phyloP scores from a whole-genome alignment of 164 flowering plant species.

The Magnolia sinica region DNA sequence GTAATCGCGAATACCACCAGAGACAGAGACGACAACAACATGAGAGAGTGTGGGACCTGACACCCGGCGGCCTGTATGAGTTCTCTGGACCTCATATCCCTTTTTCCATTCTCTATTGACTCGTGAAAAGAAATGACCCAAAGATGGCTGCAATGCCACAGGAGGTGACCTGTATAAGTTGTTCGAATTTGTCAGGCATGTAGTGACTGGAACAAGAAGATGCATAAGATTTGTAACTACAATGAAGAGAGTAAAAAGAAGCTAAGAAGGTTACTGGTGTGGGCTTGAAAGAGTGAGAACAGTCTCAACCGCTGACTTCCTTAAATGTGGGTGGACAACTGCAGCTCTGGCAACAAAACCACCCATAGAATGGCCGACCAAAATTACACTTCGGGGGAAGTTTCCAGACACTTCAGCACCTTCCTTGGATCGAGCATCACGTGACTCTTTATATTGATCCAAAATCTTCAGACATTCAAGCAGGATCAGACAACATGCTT shows the following conservation, averaged over 20 bases:
- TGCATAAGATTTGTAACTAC: slow-evolving; percentile 7
- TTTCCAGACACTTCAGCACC: slow-evolving; percentile 57
- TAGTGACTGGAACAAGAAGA: background rate
- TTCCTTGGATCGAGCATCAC: slow-evolving; percentile 60
- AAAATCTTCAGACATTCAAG: slow-evolving; percentile 53
- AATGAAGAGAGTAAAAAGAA: slow-evolving; percentile 4
- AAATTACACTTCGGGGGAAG: slow-evolving; percentile 80
- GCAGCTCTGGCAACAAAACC: slow-evolving; percentile 99
- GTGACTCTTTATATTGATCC: slow-evolving; percentile 83
- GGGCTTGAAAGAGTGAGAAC: slow-evolving; percentile 91
- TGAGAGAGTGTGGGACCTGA: slow-evolving; percentile 61
- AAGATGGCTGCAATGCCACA: slow-evolving; percentile 89
- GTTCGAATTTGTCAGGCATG: slow-evolving; percentile 14
- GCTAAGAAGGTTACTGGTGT: slow-evolving; percentile 65
- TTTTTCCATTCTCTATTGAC: slow-evolving; percentile 82
- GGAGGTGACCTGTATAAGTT: slow-evolving; percentile 77
- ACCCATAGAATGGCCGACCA: slow-evolving; percentile 99
- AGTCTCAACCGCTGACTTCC: slow-evolving; percentile 86
- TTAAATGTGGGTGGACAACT: slow-evolving; percentile 67
- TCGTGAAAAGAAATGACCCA: slow-evolving; percentile 74
- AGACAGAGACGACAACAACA: slow-evolving; percentile 76
- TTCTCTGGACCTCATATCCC: slow-evolving; percentile 64
- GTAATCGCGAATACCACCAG: slow-evolving; percentile 90
- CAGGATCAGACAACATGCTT: background rate
- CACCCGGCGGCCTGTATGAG: slow-evolving; percentile 40